Evolutionary conservation across 768 basidiomycete species (phyloP), one percentile per base, ranked within the genome.

Genomic region (Erythrobasidium yunnanense): DNA sequence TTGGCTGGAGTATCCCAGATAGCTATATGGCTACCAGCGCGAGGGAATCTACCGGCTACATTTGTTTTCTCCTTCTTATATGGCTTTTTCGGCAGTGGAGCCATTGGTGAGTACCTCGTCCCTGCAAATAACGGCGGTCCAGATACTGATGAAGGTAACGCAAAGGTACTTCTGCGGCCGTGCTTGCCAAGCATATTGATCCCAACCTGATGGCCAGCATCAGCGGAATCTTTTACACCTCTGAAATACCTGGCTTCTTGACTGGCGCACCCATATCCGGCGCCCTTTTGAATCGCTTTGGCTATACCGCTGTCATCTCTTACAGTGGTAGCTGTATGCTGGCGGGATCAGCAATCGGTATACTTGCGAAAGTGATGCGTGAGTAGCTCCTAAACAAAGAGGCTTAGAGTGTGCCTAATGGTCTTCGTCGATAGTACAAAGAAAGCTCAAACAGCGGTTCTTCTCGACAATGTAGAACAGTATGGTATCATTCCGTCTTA

Each of bases 151-250:
- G 42, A 15, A 45, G 22, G 42, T 20, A 45, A 45, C 22, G 15
- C 15, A 45, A 11, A 58, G 56, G 56, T 23, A 49, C 52, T 4
- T 25, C 47, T 4, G 47, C 60, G 4, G 60, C 60, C 30, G 60
- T 63, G n/a, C 60, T 63, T 38, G 60, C 60, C 4, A 29, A 23
- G 27, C 60, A 63, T 33, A 25, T 63, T 7, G 60, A 63, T 38
- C 60, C 60, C 8, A 22, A 23, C 22, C 29, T 34, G n/a, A 23
- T 63, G 15, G 32, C 60, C 5, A 30, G 29, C 32, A 63, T 63
- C 7, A 7, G n/a, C 4, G 60, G 60, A 2, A 38, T 63, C 5
- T 63, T 63, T 22, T 49, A 34, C 32, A 63, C 60, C 2, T 50
- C 29, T 18, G 60, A 63, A 25, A 63, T 63, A n/a, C 29, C 49